Evolutionary conservation across 768 basidiomycete species (phyloP).

Genomic region (Suillus plorans): DNA sequence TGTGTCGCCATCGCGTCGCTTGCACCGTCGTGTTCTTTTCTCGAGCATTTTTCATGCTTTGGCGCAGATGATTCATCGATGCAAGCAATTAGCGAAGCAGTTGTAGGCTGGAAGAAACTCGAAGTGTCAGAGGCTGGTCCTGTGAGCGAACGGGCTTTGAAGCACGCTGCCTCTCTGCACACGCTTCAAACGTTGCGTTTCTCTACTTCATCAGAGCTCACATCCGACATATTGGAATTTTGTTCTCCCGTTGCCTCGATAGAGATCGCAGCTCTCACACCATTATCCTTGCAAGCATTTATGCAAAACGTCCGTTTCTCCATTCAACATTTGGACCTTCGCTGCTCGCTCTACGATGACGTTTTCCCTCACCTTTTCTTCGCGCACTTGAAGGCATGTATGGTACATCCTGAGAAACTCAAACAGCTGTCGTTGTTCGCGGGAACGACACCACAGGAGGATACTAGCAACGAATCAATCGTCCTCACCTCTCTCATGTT

Average conservation of each 20-base stretch:
- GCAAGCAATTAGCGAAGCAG: not conserved
- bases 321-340: not conserved
- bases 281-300: not conserved
- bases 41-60: not conserved
- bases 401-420: not conserved
- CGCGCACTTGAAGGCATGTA: not conserved
- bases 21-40: not conserved
- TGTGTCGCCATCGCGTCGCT: not conserved
- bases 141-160: not conserved
- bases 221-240: not conserved
- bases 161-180: not conserved
- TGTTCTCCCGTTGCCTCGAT: not conserved
- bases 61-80: not conserved
- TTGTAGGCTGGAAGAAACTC: not conserved
- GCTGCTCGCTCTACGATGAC: not conserved
- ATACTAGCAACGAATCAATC: not conserved
- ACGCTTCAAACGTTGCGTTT: not conserved
- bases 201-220: not conserved
- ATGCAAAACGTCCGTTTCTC: not conserved
- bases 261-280: not conserved
- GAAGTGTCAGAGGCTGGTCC: not conserved
- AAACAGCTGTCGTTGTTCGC: not conserved
- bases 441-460: not conserved
- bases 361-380: not conserved
- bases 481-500: not conserved